These are phyloP conservation scores for Diaporthe amygdali DNA, from an alignment of 2,329 filamentous ascomycete genomes.

Conservation along the genomic window DNA sequence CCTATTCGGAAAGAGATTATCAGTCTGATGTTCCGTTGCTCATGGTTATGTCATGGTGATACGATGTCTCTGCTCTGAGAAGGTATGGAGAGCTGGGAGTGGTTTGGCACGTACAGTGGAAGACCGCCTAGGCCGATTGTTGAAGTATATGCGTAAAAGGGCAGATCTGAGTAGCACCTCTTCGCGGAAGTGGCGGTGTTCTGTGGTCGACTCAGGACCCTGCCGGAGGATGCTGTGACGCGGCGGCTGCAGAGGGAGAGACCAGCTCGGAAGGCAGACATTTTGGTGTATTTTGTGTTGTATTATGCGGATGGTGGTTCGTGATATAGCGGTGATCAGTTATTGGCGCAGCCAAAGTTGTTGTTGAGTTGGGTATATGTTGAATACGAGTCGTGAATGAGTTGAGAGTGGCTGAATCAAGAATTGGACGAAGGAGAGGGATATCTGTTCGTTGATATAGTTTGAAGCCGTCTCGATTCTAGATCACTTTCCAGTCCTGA, in stretches of 20 bases:
- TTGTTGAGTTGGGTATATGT: neutral
- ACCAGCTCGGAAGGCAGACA: slow-evolving; percentile 17
- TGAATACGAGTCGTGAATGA: neutral
- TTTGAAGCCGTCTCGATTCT: neutral
- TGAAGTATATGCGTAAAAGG: slow-evolving; percentile 5
- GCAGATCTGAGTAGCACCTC: slow-evolving; percentile 10
- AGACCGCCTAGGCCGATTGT: neutral
- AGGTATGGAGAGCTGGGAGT: neutral
- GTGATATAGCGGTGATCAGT: neutral
- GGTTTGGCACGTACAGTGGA: neutral
- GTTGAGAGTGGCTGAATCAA: neutral
- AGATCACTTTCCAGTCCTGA: neutral
- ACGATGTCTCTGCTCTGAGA: no score
- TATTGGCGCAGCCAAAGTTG: slow-evolving; percentile 4
- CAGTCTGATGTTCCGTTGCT: no score
- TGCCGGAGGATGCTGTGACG: slow-evolving; percentile 4
- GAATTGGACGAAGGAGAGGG: neutral
- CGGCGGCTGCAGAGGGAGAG: slow-evolving; percentile 3
- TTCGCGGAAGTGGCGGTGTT: neutral
- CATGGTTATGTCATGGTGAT: neutral
- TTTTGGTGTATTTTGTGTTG: neutral
- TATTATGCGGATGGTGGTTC: neutral
- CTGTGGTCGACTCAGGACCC: neutral
- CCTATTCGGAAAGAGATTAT: neutral
- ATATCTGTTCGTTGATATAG: neutral